Evolutionary conservation across 2,329 filamentous ascomycete genomes (phyloP).

Genomic region (Colletotrichum trifolii): DNA sequence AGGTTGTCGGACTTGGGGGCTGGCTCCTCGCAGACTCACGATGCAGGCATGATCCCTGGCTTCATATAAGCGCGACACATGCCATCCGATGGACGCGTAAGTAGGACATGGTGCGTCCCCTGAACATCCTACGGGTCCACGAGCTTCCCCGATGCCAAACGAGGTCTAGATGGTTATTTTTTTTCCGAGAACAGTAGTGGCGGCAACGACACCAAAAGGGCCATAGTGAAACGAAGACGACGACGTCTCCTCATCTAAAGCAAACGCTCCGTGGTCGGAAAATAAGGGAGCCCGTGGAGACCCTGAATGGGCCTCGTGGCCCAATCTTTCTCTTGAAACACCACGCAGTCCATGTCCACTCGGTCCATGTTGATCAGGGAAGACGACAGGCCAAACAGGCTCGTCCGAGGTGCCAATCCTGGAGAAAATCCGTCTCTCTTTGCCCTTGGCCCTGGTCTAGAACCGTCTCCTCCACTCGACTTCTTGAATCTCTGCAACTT

Average conservation of each 20-base stretch:
- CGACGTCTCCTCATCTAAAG: constrained; percentile 18
- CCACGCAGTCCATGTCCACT: constrained; percentile 7
- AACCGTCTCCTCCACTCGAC: background rate
- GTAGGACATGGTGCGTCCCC: constrained; percentile 17
- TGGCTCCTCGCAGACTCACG: background rate
- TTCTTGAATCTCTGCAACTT: constrained; percentile 9
- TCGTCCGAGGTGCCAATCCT: background rate
- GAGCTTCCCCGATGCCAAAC: constrained; percentile 1
- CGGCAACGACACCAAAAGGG: constrained; percentile 8
- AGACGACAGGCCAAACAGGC: background rate
- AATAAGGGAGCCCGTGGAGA: constrained; percentile 21
- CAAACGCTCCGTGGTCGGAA: constrained; percentile 23
- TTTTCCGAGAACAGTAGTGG: background rate
- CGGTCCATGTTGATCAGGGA: background rate
- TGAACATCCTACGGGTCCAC: background rate
- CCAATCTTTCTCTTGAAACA: constrained; percentile 28
- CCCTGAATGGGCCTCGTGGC: constrained; percentile 1
- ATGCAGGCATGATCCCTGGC: constrained; percentile 29
- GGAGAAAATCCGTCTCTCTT: constrained; percentile 18
- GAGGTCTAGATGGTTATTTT: background rate
- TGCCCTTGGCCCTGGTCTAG: constrained; percentile 21
- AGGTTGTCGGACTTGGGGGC: constrained; percentile 1
- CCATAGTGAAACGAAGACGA: constrained; percentile 29
- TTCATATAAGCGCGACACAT: constrained; percentile 30
- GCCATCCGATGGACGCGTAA: constrained; percentile 29